Evolutionary conservation across 164 flowering plant genomes (phyloP), one percentile per base, ranked within the genome.

Genomic region (Berberis vulgaris): DNA sequence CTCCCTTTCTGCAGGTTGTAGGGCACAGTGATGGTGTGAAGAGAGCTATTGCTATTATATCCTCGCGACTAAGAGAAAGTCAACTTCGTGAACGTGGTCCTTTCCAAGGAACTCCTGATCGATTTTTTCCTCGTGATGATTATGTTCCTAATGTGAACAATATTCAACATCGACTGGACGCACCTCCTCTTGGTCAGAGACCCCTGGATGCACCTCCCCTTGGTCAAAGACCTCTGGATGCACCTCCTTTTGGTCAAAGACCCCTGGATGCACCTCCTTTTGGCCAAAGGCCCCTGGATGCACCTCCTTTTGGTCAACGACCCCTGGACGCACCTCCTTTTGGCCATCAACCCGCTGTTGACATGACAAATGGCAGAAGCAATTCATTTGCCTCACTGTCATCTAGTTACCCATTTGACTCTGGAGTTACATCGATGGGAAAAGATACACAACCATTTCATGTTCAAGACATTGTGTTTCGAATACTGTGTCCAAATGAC

Each of bases 61-160:
- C 99, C 11, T 79, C 88, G 50, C 97, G 99, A 63, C 77, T 95
- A 77, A 85, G 85, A 73, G 99, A 95, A 76, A 92, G 97, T 69
- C 97, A 86, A 78, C 94, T 85, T 73, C 94, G 99, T 71, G 97
- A 91, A 53, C 87, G 97, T 65, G 74, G 84, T 79, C 77, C 87
- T 67, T 82, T 81, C 65, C 82, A 82, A 64, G 89, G 88, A 40
- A 81, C 91, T 66, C 90, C 95, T 0, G 97, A 95, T 2, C 82
- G 81, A 3, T 82, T 77, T 74, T 82, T 75, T 41, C 80, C 83
- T 67, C 81, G 83, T 56, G 99, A 89, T 54, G 99, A 88, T 61
- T 82, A 81, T 66, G 41, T 63, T 59, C 86, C 87, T 69, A 83
- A 82, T 54, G 55, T 69, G 69, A 81, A 74, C 75, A 79, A 62